Evolutionary conservation across 805 yeast species (phyloP).

Genomic region (Yarrowia sp.): DNA sequence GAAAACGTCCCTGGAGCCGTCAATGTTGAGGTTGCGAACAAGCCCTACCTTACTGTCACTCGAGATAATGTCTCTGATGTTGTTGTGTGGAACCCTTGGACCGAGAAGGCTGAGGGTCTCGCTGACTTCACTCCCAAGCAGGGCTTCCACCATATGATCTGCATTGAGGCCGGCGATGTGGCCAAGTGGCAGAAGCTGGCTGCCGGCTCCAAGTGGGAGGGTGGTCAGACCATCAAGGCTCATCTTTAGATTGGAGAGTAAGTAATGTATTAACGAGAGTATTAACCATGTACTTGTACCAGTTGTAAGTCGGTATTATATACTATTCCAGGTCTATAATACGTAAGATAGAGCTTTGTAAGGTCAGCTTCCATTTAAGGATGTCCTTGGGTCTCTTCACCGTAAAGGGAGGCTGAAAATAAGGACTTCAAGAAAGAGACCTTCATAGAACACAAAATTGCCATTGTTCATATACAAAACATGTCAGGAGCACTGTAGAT

Average conservation of each 20-base stretch:
- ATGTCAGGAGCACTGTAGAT: too few relatives aligned
- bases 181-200: slow-evolving; percentile 58
- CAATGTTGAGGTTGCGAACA: slow-evolving; percentile 69
- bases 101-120: slow-evolving; percentile 76
- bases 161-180: slow-evolving; percentile 93
- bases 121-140: slow-evolving; percentile 82
- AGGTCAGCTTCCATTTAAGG: too few relatives aligned
- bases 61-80: slow-evolving; percentile 61
- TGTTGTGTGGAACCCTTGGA: slow-evolving; percentile 99
- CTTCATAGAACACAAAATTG: too few relatives aligned
- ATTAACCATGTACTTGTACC: too few relatives aligned
- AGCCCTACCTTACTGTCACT: slow-evolving; percentile 64
- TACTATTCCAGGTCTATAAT: too few relatives aligned
- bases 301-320: too few relatives aligned
- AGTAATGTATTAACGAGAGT: too few relatives aligned
- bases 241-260: slow-evolving; percentile 4
- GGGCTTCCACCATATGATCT: slow-evolving; percentile 85
- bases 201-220: slow-evolving; percentile 78
- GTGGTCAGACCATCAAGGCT: slow-evolving; percentile 52
- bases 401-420: too few relatives aligned
- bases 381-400: too few relatives aligned
- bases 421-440: too few relatives aligned
- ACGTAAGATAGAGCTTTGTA: too few relatives aligned
- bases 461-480: too few relatives aligned
- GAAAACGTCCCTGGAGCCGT: slow-evolving; percentile 51